phyloP scores from a whole-genome alignment of 2,329 filamentous ascomycete species.

The Pseudocercospora fijiensis region DNA sequence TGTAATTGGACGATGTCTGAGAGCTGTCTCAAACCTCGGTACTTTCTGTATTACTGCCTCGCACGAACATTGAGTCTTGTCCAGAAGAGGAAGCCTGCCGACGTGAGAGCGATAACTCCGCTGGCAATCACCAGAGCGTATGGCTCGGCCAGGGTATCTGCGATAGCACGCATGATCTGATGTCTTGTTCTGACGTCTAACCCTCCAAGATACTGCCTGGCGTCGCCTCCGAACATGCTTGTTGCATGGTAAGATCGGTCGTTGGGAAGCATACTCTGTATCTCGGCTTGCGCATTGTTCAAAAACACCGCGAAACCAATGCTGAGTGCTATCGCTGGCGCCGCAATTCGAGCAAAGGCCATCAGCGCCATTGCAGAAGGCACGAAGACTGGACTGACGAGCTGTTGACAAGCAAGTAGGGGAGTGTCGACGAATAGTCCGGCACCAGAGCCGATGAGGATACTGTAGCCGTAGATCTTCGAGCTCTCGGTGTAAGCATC shows the following conservation, averaged over 20 bases:
- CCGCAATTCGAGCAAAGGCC: conserved; percentile 15
- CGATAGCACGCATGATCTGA: conserved; percentile 10
- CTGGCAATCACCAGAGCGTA: conserved; percentile 16
- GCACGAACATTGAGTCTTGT: neutral
- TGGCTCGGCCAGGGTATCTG: conserved; percentile 7
- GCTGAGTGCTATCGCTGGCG: conserved; percentile 13
- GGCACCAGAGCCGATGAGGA: conserved; percentile 17
- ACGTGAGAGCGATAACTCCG: conserved; percentile 13
- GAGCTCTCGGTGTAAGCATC: conserved; percentile 12
- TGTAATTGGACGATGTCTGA: neutral
- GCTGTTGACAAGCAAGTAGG: conserved; percentile 8
- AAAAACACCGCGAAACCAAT: conserved; percentile 16
- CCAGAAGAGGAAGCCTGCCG: neutral
- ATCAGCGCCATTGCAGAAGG: conserved; percentile 12
- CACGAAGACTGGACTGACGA: conserved; percentile 7
- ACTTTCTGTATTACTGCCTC: neutral
- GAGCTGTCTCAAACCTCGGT: neutral
- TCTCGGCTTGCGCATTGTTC: conserved; percentile 7
- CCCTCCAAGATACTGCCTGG: conserved; percentile 10
- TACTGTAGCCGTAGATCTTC: conserved; percentile 18
- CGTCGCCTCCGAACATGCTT: conserved; percentile 6
- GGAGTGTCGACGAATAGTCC: conserved; percentile 16
- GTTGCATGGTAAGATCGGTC: neutral
- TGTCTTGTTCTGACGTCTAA: conserved; percentile 10
- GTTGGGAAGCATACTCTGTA: conserved; percentile 4